Evolutionary conservation across 2,329 filamentous ascomycete species (phyloP), one percentile per base, ranked within the genome.

Genomic region (Epichloe elymi): DNA sequence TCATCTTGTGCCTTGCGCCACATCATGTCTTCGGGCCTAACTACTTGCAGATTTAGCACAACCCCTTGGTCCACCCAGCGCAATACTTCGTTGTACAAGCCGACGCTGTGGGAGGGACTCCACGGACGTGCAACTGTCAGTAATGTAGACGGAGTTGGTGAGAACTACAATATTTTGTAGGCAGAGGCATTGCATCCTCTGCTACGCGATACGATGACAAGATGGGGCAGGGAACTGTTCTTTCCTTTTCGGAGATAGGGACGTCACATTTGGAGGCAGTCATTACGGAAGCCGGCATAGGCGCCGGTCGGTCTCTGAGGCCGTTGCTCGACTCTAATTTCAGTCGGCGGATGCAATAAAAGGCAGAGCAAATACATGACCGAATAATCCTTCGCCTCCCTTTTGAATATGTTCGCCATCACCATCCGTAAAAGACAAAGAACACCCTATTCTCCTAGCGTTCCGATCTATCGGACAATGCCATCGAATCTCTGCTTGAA

Each of bases 401-500:
- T 60, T 62, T 60, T 57, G 60, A 61, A 60, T 59, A 63, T 47
- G 59, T 71, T 70, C 65, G 67, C 65, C 69, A 62, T 68, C 61
- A 66, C 66, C 64, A 66, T 65, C 65, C 58, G 61, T 30, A 48
- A 59, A 70, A 67, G 60, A 58, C 61, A 62, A 62, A 60, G 61
- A 61, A 53, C n/a, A 50, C 37, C 51, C 35, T 6, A 10, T 38
- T 43, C 43, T 20, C 19, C 30, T 19, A 20, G 2, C 23, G 20
- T 50, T 45, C 43, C 14, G 10, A 45, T 83, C 88, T 95, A 97
- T 80, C 93, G 85, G 78, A 98, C 88, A 72, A 97, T 97, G 72
- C 91, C 93, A 72, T 97, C 89, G 83, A 95, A 96, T 75, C 89
- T 84, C 67, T 70, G 66, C 77, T 81, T 81, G 77, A 81, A 98